Conservation (phyloP, 371 early-diverging fungal species). For the Mucor mucedo region DNA sequence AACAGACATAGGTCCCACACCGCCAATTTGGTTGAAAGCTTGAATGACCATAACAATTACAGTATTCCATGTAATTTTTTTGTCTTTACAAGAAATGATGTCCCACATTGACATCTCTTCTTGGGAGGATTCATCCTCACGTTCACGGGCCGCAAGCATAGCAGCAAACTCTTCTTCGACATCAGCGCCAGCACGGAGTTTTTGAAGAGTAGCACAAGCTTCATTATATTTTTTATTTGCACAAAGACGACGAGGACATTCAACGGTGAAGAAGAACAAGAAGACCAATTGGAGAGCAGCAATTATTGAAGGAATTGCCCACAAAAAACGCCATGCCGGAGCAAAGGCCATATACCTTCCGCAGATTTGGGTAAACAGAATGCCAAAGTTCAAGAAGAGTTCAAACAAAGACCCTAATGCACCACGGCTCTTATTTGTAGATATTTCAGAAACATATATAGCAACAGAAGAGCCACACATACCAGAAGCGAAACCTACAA, state of each 20-base stretch:
- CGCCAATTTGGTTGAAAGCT: slow-evolving; percentile 53
- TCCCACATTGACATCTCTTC: slow-evolving; percentile 45
- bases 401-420: slow-evolving; percentile 61
- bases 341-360: slow-evolving; percentile 66
- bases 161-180: slow-evolving; percentile 42
- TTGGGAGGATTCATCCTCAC: slow-evolving; percentile 32
- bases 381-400: slow-evolving; percentile 76
- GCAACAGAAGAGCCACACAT: slow-evolving; percentile 56
- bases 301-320: slow-evolving; percentile 64
- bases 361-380: slow-evolving; percentile 69
- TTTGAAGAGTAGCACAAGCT: slow-evolving; percentile 60
- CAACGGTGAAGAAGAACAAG: slow-evolving; percentile 66
- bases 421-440: slow-evolving; percentile 79
- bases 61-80: slow-evolving; percentile 39
- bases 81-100: slow-evolving; percentile 42
- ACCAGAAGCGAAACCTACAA: slow-evolving; percentile 88
- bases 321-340: slow-evolving; percentile 72
- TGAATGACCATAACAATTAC: slow-evolving; percentile 52
- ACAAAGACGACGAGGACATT: slow-evolving; percentile 79
- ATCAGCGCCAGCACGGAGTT: slow-evolving; percentile 56
- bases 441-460: slow-evolving; percentile 86
- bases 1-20: slow-evolving; percentile 56
- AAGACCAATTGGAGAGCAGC: slow-evolving; percentile 65
- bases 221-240: slow-evolving; percentile 57
- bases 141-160: slow-evolving; percentile 45